Conservation (phyloP, 257 asterid genomes). For the Petunia axillaris region DNA sequence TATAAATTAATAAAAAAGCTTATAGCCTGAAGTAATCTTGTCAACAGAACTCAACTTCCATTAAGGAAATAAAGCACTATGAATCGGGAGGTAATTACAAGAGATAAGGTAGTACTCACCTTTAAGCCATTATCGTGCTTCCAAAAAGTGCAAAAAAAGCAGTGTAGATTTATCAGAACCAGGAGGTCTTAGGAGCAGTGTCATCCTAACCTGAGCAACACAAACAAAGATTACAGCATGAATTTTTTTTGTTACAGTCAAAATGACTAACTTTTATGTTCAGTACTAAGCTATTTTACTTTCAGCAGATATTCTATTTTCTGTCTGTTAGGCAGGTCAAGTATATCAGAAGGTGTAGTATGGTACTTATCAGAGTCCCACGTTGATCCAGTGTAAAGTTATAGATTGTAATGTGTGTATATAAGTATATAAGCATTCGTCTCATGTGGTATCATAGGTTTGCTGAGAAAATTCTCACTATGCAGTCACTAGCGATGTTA, state of each 20-base stretch:
- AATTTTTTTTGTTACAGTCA: neutral
- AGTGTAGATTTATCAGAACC: conserved; percentile 90
- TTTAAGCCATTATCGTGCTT: conserved; percentile 65
- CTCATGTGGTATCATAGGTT: no score
- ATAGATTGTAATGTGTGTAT: no score
- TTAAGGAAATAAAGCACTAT: neutral
- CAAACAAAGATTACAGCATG: neutral
- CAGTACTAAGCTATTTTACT: conserved; percentile 8
- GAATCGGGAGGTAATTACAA: neutral
- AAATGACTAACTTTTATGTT: neutral
- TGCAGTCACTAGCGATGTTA: no score
- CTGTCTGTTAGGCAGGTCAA: no score
- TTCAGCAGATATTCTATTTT: neutral
- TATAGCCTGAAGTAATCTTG: neutral
- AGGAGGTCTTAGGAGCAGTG: conserved; percentile 92
- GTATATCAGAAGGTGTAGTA: no score
- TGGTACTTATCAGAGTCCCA: no score
- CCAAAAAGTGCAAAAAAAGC: conserved; percentile 70
- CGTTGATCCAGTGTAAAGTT: no score
- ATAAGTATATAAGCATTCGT: no score
- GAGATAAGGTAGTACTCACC: conserved; percentile 47
- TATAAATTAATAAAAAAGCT: neutral
- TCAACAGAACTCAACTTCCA: neutral
- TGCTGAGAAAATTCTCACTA: no score
- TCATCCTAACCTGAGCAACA: conserved; percentile 58